Evolutionary conservation across 495 filamentous ascomycete species (phyloP).

Genomic region (Hamigera avellanea): DNA sequence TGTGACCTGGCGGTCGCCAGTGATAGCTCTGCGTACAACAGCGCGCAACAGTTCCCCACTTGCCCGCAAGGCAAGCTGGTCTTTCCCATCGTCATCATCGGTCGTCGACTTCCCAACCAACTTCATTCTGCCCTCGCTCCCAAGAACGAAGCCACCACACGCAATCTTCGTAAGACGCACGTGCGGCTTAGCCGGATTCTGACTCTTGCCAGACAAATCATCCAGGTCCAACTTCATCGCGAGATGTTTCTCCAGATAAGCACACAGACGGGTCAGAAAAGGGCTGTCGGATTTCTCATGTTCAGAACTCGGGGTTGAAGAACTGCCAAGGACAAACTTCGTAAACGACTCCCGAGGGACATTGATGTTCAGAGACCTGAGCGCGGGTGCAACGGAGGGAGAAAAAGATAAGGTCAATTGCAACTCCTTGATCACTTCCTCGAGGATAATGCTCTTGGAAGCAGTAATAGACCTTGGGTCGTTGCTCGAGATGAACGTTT

Average conservation of each 20-base stretch:
- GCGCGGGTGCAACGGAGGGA: conserved; percentile 21
- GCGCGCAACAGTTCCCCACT: conserved; percentile 18
- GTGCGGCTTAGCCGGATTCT: conserved; percentile 14
- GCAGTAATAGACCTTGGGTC: not conserved
- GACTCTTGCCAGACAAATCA: conserved; percentile 7
- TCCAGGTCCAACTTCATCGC: conserved; percentile 36
- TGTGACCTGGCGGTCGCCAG: conserved; percentile 12
- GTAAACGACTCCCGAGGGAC: conserved; percentile 25
- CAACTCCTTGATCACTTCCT: conserved; percentile 25
- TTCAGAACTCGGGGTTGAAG: not conserved
- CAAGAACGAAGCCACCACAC: conserved; percentile 42
- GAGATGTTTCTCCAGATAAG: conserved; percentile 34
- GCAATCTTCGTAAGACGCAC: conserved; percentile 39
- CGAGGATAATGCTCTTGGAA: conserved; percentile 9
- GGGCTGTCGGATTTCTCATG: conserved; percentile 1
- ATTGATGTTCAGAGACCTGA: conserved; percentile 37
- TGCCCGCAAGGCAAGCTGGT: conserved; percentile 9
- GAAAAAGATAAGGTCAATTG: conserved; percentile 32
- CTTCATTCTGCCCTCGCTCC: conserved; percentile 41
- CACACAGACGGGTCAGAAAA: conserved; percentile 29
- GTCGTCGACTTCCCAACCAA: conserved; percentile 23
- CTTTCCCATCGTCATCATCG: conserved; percentile 8
- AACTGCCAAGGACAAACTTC: conserved; percentile 9
- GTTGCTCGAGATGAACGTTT: conserved; percentile 4
- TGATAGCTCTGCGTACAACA: conserved; percentile 16